These are phyloP conservation scores for Termitomyces sp. DNA, from an alignment of 768 basidiomycete genomes.

Conservation along the genomic window DNA sequence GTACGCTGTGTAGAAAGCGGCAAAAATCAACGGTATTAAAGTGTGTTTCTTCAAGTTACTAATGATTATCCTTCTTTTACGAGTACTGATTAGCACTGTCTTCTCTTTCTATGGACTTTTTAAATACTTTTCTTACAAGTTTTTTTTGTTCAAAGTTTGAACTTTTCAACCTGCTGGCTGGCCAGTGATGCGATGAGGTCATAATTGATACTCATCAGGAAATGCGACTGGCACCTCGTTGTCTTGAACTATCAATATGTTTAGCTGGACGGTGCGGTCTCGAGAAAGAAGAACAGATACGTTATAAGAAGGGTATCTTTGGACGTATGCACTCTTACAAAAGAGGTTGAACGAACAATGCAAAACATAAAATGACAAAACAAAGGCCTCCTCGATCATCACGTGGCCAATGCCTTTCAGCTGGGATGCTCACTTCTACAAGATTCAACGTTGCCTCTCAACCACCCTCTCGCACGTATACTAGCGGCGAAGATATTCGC, in stretches of 20 bases:
- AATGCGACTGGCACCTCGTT: neutral
- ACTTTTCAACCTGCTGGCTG: no score
- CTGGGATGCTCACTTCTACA: neutral
- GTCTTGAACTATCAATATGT: neutral
- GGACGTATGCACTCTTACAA: neutral
- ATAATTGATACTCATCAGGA: neutral
- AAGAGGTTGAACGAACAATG: no score
- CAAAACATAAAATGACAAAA: no score
- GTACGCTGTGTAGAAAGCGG: no score
- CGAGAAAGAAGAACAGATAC: no score
- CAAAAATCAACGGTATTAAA: neutral
- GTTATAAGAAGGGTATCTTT: neutral
- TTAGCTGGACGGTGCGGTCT: neutral
- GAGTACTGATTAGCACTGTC: neutral
- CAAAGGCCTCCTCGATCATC: conserved; percentile 1
- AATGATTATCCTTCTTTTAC: neutral
- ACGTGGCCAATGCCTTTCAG: conserved; percentile 10
- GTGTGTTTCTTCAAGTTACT: no score
- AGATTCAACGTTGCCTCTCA: conserved; percentile 16
- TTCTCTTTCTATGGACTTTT: neutral
- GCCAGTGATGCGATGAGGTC: neutral
- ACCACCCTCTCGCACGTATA: conserved; percentile 2
- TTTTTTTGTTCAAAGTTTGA: neutral
- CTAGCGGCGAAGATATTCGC: neutral
- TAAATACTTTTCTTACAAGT: neutral